A percentile compares a stretch with the other conserved stretches of the same genome.
phyloP scores from a whole-genome alignment of 73 alveolate species.

The Paramecium pentaurelia region DNA sequence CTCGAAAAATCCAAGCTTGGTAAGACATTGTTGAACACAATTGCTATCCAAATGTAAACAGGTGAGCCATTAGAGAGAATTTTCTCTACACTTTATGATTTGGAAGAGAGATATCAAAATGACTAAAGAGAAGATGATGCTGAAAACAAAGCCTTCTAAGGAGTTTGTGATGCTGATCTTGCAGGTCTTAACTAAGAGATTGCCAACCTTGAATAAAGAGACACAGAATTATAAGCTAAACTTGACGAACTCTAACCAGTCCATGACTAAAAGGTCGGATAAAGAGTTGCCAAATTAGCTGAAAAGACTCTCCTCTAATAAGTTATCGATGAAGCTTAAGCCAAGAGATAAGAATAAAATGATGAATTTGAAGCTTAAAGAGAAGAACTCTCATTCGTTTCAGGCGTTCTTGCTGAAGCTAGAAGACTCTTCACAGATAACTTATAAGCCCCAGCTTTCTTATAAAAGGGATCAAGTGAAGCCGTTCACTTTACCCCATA shows the following conservation, averaged over 20 bases:
- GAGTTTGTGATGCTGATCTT: slow-evolving; percentile 41
- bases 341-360: background rate
- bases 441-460: slow-evolving; percentile 51
- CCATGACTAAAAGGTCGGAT: slow-evolving; percentile 39
- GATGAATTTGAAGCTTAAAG: background rate
- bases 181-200: slow-evolving; percentile 36
- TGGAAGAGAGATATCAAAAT: slow-evolving; percentile 39
- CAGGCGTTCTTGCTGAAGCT: slow-evolving; percentile 59
- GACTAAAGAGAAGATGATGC: slow-evolving; percentile 48
- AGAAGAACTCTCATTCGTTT: slow-evolving; percentile 51
- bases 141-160: slow-evolving; percentile 36
- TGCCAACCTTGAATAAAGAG: slow-evolving; percentile 44
- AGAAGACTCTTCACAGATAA: slow-evolving; percentile 63
- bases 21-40: slow-evolving; percentile 35
- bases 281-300: slow-evolving; percentile 49
- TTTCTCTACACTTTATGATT: slow-evolving; percentile 35
- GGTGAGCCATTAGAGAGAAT: slow-evolving; percentile 46
- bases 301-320: background rate
- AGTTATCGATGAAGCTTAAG: slow-evolving; percentile 11
- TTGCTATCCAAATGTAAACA: slow-evolving; percentile 42
- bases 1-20: background rate
- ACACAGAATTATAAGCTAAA: slow-evolving; percentile 33
- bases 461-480: slow-evolving; percentile 14
- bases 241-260: slow-evolving; percentile 23
- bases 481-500: background rate